Evolutionary conservation across 768 basidiomycete genomes (phyloP), one percentile per base, ranked within the genome.

Genomic region (Lyophyllum decastes): DNA sequence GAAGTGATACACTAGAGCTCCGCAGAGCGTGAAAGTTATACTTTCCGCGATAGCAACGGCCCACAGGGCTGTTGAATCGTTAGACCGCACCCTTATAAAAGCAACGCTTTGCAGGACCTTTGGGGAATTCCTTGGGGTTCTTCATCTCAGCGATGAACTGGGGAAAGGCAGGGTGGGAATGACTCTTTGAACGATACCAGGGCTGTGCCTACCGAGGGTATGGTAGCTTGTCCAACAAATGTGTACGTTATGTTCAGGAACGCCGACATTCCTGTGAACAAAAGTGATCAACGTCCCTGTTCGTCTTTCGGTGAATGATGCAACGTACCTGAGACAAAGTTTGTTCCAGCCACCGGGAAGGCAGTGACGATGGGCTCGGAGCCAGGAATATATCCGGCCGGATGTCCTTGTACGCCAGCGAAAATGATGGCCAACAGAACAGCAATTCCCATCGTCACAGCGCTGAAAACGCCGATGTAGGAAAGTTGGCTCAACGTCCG

Each of bases 141-240:
- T 76, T 73, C 78, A 80, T 79, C 57, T 80, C 78, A 3, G 78
- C 77, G 54, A 78, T 80, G 60, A 80, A 78, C 70, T 72, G 59
- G n/a, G 43, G n/a, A 38, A 41, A 14, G 21, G 51, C 16, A 30
- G 33, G 17, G 22, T 40, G 8, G 55, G 33, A 33, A 49, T n/a
- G n/a, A 21, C 16, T 9, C 9, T 38, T 38, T 16, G 6, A 38
- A 56, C 35, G 25, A 34, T 14, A 24, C 14, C 21, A 4, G 11
- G 26, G 49, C 30, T 19, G 55, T 11, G 52, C 70, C 34, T 49
- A 72, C 70, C 27, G 76, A 77, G 19, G 79, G 79, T 7, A 79
- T 60, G 0, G 75, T 76, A 34, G 77, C 77, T 58, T 80, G 79
- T 6, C 78, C 79, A 25, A 78, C 73, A 27, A 78, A 70, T 8